Conservation (phyloP, 1,284 basidiomycete genomes). For the Leccinum pachyderme region DNA sequence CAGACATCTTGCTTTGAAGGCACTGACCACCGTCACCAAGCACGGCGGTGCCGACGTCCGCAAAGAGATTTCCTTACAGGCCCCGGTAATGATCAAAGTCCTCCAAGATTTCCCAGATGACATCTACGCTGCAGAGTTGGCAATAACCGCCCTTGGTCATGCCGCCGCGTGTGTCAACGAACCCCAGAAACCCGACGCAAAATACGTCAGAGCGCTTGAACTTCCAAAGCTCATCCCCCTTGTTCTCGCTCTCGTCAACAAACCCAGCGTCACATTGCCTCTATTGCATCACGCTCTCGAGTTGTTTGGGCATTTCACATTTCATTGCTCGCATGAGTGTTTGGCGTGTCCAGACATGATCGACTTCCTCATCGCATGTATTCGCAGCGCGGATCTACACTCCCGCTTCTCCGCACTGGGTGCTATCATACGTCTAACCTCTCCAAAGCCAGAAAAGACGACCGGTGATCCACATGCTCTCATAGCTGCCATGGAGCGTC, state of each 20-base stretch:
- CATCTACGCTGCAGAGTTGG: conserved; percentile 44
- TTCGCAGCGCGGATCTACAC: conserved; percentile 51
- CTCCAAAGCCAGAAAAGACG: conserved; percentile 43
- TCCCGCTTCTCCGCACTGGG: conserved; percentile 46
- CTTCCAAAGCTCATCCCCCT: conserved; percentile 43
- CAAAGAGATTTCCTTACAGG: conserved; percentile 46
- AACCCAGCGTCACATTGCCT: conserved; percentile 40
- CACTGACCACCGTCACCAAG: conserved; percentile 55
- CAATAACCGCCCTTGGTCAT: conserved; percentile 50
- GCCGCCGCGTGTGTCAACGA: conserved; percentile 40
- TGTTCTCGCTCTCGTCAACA: conserved; percentile 41
- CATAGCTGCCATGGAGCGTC: conserved; percentile 36
- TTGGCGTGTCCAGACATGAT: conserved; percentile 41
- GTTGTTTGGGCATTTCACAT: conserved; percentile 42
- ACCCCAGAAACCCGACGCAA: conserved; percentile 33
- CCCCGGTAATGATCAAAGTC: conserved; percentile 39
- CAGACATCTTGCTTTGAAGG: conserved; percentile 49
- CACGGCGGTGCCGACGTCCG: conserved; percentile 53
- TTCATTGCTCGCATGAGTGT: conserved; percentile 44
- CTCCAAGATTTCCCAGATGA: conserved; percentile 50
- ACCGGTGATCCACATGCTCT: conserved; percentile 43
- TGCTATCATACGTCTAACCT: conserved; percentile 48
- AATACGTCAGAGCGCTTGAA: conserved; percentile 42
- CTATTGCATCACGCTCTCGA: conserved; percentile 50
- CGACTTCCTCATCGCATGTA: conserved; percentile 50